Base-by-base conservation (phyloP, 345 rosid genomes). In the Populus tremula region DNA sequence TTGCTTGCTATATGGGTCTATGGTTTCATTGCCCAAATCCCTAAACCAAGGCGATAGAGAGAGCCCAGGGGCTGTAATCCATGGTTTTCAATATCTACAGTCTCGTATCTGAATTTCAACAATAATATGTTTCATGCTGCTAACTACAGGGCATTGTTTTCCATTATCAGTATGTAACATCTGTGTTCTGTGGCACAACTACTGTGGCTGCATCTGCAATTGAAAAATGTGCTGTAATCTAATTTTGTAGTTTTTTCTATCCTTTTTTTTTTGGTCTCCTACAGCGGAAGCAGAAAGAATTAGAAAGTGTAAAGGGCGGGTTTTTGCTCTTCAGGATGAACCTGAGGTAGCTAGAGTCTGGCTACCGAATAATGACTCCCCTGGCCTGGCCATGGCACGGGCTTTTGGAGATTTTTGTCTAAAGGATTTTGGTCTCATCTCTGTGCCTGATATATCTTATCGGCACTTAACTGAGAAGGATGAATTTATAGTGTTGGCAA, bases 361-460 rank as follows among this genome's bases (percentile, higher is more conserved):
- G 99, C 86, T 96, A 56, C 99, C 99, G 74, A 89, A 96, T 82
- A 82, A 83, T 87, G 89, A 92, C 80, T 89, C 99, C 21, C 99
- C 99, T 68, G 99, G 99, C 33, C 96, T 96, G 64, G 99, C 99
- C 68, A 96, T 96, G 99, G 97, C 99, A 31, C 94, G 99, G 69
- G 99, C 99, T 70, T 91, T 96, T 69, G 98, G 99, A 75, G 98
- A 96, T 87, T 96, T 96, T 84, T 94, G 99, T 82, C 97, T 96
- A 21, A 96, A 96, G 86, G 93, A 96, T 80, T 96, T 84, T 85
- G 99, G 99, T 74, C 87, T 96, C 47, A 96, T 96, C 83, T 91
- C 99, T 59, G 98, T 96, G 71, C 99, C 99, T 54, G 98, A 94
- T 66, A 71, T 96, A 75, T 88, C 93, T 70, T 92, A 74, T 43